Base-by-base conservation (phyloP, 2,329 filamentous ascomycete genomes). In the Cercospora beticola region DNA sequence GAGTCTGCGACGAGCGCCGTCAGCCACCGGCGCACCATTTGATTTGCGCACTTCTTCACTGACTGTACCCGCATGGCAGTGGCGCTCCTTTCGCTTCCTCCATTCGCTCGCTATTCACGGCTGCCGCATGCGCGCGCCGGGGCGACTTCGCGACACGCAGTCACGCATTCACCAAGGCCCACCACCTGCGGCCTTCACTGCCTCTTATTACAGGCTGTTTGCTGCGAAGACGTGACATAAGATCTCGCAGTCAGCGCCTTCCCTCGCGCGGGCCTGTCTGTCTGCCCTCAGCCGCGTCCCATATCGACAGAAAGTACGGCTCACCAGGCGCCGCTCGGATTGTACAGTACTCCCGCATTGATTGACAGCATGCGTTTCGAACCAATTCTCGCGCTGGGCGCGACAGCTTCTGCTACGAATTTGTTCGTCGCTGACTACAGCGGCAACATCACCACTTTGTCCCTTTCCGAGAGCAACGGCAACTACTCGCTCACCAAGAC, bases 361-460 rank as follows among this genome's bases (percentile, higher is more conserved):
- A n/a, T 7, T 23, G 6, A 2, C 33, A n/a, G 66, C 52, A 73
- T 71, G 70, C 64, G 67, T 26, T 31, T 66, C 56, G 33, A 67
- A 33, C 26, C 68, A 10, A 62, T 71, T 18, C 68, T 73, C 61
- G 70, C 71, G 63, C 65, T 73, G 40, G 67, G 68, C 66, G 62
- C 69, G 26, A 67, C 72, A n/a, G 71, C 70, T 5, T 73, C 67
- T 21, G 76, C 79, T 6, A 76, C 76, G 23, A 81, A 79, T 68
- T 79, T 84, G 33, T 83, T 81, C 68, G 78, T 81, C 10, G 73
- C 81, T 30, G 82, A 82, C 43, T 85, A 84, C 75, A 77, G 73
- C 62, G 84, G 83, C 58, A 78, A 77, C n/a, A 72, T 85, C 58
- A 78, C 79, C 8, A 81, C 79, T 1, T 74, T 85, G 66, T 75